These are phyloP conservation scores for Volvariella surrecta DNA, from an alignment of 1,284 basidiomycete genomes.

Conservation along the genomic window DNA sequence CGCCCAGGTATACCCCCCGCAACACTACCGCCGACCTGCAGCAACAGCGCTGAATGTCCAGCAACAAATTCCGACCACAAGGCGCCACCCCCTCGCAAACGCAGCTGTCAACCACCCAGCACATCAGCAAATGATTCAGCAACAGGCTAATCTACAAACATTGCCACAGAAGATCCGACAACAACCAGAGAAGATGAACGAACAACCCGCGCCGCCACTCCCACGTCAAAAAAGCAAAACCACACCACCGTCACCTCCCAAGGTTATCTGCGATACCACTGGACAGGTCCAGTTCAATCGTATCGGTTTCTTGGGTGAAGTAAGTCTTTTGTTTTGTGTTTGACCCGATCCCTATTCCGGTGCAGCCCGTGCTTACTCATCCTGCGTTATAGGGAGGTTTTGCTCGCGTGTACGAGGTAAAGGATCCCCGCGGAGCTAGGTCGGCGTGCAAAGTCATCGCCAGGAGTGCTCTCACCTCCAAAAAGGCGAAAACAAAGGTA, in stretches of 20 bases:
- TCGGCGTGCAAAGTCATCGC: constrained; percentile 87
- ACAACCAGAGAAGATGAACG: constrained; percentile 24
- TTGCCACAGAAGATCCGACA: constrained; percentile 13
- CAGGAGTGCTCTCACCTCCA: constrained; percentile 77
- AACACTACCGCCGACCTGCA: constrained; percentile 18
- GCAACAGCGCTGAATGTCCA: constrained; percentile 11
- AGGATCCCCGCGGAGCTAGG: constrained; percentile 54
- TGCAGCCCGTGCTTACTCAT: not conserved
- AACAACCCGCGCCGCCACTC: constrained; percentile 49
- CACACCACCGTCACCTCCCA: constrained; percentile 75
- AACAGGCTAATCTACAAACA: constrained; percentile 12
- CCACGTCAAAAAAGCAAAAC: constrained; percentile 76
- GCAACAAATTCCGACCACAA: constrained; percentile 15
- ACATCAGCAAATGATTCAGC: constrained; percentile 11
- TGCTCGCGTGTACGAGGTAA: constrained; percentile 84
- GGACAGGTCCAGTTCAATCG: constrained; percentile 53
- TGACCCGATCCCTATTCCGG: not conserved
- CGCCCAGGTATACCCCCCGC: constrained; percentile 25
- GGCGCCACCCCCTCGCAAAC: constrained; percentile 28
- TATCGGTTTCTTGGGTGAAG: constrained; percentile 83
- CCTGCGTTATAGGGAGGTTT: constrained; percentile 65
- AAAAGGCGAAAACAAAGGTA: constrained; percentile 91
- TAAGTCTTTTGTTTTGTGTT: constrained; percentile 19
- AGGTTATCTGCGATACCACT: constrained; percentile 62
- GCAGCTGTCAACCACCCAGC: constrained; percentile 27